Base-by-base conservation (phyloP, 2,329 filamentous ascomycete genomes). In the Aspergillus carbonarius region DNA sequence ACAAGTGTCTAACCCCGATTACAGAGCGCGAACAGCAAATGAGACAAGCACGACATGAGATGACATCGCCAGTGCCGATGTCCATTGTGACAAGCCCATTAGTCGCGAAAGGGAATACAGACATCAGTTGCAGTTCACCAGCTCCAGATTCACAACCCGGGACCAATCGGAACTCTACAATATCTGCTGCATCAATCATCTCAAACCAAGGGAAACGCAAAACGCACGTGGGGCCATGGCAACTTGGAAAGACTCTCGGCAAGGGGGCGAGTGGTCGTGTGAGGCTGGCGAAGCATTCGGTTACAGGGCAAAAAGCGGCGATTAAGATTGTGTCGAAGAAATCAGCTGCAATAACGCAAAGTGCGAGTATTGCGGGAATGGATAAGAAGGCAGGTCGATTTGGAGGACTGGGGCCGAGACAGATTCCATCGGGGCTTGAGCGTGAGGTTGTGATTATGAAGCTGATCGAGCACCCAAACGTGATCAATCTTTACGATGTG, bases 361-460 rank as follows among this genome's bases (percentile, higher is more conserved):
- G 92, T 53, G 88, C 92, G 65, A 97, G 93, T 73, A 83, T 97
- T 72, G 89, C 89, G 13, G 89, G 90, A 50, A 84, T 97, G 63
- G 92, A 93, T 70, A 85, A 88, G 66, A 89, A 87, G 73, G 88
- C 81, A 39, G 85, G 75, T 54, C 78, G 80, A 55, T 84, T 82
- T 25, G 82, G 81, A 37, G 81, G 78, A 60, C 78, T 82, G 35
- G 86, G 87, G 40, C 82, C 88, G 59, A 85, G 87, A 65, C 83
- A 85, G 55, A 92, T 96, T 72, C 93, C 93, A 1, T 87, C 93
- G 68, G 90, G 92, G 1, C 90, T 99, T 61, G 93, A 98, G 76
- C 85, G 95, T 55, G 95, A 99, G 72, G 93, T 99, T 40, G 92
- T 93, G 32, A 96, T 99, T 67, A 92, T 99, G 84, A 98, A 97